Conservation (phyloP, 306 rosid species). For the Casuarina cunninghamiana region DNA sequence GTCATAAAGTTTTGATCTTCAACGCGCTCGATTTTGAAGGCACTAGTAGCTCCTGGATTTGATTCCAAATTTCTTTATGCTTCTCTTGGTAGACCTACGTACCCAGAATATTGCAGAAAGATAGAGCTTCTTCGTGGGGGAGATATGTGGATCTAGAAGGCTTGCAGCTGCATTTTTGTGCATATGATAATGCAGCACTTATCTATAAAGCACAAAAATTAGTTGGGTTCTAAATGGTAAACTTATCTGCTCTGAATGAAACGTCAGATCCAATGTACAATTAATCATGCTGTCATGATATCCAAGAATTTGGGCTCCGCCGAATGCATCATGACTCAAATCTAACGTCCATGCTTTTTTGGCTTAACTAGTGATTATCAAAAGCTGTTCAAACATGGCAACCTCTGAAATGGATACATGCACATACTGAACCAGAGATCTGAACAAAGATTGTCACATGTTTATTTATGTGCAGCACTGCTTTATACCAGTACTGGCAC, state of each 20-base stretch:
- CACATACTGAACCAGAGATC: background rate
- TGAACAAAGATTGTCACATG: slow-evolving; percentile 1
- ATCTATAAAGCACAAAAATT: background rate
- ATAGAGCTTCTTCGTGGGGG: background rate
- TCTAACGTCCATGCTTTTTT: slow-evolving; percentile 17
- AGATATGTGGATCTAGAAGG: background rate
- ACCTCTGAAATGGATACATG: background rate
- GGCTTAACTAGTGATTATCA: background rate
- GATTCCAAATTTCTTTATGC: background rate
- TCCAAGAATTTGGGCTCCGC: slow-evolving; percentile 37
- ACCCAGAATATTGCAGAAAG: no score
- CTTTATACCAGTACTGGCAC: background rate
- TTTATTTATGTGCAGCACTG: background rate
- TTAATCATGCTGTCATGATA: slow-evolving; percentile 26
- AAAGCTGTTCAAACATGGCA: background rate
- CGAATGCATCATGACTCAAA: slow-evolving; percentile 34
- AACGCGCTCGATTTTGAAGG: background rate
- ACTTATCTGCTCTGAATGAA: background rate
- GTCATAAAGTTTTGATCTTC: background rate
- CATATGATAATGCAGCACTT: background rate
- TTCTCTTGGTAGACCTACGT: background rate
- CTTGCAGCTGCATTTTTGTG: background rate
- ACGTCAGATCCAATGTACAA: slow-evolving; percentile 20
- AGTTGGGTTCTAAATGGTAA: background rate
- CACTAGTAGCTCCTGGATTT: background rate